These are phyloP conservation scores for Hanseniaspora hatyaiensis DNA, from an alignment of 805 yeast species.

Conservation along the genomic window DNA sequence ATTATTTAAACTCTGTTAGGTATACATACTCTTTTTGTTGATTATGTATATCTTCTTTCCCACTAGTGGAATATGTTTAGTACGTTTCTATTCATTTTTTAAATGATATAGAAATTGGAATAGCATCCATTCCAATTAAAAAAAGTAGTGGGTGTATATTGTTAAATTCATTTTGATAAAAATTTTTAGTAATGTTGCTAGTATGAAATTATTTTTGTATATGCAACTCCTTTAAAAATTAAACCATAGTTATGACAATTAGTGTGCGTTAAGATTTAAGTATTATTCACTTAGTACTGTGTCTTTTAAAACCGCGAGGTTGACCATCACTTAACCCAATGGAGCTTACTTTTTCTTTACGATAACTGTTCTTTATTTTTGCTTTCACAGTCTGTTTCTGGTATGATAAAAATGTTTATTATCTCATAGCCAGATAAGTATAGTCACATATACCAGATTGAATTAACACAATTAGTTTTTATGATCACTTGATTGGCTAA, in stretches of 20 bases:
- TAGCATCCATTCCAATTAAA: too few species aligned
- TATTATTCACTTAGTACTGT: background rate
- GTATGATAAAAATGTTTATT: too few species aligned
- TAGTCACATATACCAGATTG: constrained; percentile 60
- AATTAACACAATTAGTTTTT: background rate
- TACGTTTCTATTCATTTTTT: too few species aligned
- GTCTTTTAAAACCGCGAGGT: constrained; percentile 20
- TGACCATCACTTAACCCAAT: constrained; percentile 46
- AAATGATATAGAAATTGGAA: too few species aligned
- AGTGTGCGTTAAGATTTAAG: constrained; percentile 22
- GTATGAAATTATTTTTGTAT: too few species aligned
- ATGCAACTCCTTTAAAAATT: too few species aligned
- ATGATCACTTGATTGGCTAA: too few species aligned
- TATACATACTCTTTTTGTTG: background rate
- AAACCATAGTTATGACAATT: constrained; percentile 71
- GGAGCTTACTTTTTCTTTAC: constrained; percentile 72
- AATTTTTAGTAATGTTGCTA: too few species aligned
- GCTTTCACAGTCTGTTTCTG: constrained; percentile 15
- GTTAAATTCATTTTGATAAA: constrained; percentile 15
- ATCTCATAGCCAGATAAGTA: too few species aligned
- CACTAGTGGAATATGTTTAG: constrained; percentile 7
- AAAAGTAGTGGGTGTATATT: constrained; percentile 13
- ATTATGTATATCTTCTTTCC: constrained; percentile 14
- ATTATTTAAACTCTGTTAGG: constrained; percentile 16
- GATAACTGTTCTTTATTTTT: constrained; percentile 30